A percentile compares a stretch with the other conserved stretches of the same genome.
Conservation (phyloP, 495 filamentous ascomycete genomes). For the Tuber magnatum region DNA sequence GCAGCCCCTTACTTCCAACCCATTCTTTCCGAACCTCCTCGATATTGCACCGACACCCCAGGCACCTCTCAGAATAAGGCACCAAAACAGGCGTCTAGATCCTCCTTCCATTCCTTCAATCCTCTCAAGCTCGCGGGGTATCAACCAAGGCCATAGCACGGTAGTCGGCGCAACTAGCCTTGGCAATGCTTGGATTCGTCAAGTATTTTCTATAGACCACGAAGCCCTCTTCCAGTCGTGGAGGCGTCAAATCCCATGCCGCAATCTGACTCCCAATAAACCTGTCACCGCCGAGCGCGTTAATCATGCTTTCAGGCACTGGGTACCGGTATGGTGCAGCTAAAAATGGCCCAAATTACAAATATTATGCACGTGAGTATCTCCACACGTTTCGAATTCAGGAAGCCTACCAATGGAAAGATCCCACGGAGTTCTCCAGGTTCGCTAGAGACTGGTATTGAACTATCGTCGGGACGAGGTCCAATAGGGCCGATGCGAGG, state of each 20-base stretch:
- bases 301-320: conserved; percentile 46
- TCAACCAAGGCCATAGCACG: conserved; percentile 45
- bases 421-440: conserved; percentile 34
- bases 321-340: conserved; percentile 46
- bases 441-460: conserved; percentile 43
- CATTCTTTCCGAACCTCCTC: conserved; percentile 47
- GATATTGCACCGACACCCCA: conserved; percentile 47
- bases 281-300: conserved; percentile 43
- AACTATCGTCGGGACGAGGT: conserved; percentile 48
- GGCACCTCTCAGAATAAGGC: conserved; percentile 45
- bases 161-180: conserved; percentile 48
- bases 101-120: conserved; percentile 46
- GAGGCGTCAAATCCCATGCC: conserved; percentile 36
- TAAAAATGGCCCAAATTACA: conserved; percentile 42
- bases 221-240: conserved; percentile 26
- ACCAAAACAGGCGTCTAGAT: conserved; percentile 44
- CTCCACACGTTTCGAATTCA: background rate
- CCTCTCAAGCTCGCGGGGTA: conserved; percentile 44
- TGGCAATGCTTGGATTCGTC: conserved; percentile 41
- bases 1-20: conserved; percentile 39
- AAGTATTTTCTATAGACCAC: conserved; percentile 46
- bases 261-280: conserved; percentile 41
- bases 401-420: conserved; percentile 47
- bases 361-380: background rate
- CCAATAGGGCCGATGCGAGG: conserved; percentile 43